Evolutionary conservation across 148 eudicot species (phyloP).

Genomic region (Chenopodium album): DNA sequence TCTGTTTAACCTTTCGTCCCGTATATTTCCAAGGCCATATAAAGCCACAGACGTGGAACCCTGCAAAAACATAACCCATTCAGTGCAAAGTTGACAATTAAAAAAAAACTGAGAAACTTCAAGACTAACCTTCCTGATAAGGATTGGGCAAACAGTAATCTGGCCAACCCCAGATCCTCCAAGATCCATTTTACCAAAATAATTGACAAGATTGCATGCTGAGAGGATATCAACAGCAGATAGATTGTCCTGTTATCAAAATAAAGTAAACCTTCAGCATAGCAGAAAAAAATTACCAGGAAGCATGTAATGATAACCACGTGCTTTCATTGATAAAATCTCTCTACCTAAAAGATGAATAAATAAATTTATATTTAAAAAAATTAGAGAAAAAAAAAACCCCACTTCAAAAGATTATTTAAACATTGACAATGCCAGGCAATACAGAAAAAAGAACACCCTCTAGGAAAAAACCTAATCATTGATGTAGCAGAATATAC

Average conservation of each 20-base stretch:
- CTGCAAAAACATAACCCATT: conserved; percentile 35
- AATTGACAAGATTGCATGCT: conserved; percentile 95
- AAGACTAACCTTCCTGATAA: conserved; percentile 75
- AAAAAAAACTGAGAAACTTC: conserved; percentile 7
- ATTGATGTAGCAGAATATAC: background rate
- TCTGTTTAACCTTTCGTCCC: conserved; percentile 97
- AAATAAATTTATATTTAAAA: no score
- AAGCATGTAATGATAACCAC: background rate
- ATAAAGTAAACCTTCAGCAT: conserved; percentile 1
- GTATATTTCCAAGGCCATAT: conserved; percentile 96
- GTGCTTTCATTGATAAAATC: background rate
- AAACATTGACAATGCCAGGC: background rate
- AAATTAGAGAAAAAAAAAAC: no score
- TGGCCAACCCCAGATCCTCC: conserved; percentile 99
- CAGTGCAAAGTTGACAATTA: background rate
- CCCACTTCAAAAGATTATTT: background rate
- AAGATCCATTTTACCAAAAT: conserved; percentile 98
- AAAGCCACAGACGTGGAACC: conserved; percentile 91
- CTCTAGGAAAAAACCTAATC: background rate
- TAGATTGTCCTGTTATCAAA: conserved; percentile 83
- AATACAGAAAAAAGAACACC: background rate
- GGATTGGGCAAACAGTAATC: conserved; percentile 82
- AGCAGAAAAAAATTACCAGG: background rate
- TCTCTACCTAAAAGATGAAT: no score
- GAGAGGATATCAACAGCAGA: conserved; percentile 98